phyloP scores from a whole-genome alignment of 176 grass and related monocot species.

The Cymbopogon citratus region DNA sequence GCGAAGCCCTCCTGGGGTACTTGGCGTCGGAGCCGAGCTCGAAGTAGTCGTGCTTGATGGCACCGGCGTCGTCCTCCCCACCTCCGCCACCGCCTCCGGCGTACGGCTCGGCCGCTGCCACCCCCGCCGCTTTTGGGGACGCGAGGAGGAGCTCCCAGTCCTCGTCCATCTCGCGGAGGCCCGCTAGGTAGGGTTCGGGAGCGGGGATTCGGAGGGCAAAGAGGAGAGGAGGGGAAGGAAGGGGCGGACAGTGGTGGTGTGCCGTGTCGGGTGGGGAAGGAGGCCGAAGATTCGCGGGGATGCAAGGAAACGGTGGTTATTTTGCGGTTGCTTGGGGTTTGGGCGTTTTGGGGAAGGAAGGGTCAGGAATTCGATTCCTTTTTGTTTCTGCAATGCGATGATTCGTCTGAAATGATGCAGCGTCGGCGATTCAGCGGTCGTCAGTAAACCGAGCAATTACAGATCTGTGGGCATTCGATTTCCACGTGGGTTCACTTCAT shows the following conservation, averaged over 20 bases:
- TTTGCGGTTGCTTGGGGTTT: constrained; percentile 17
- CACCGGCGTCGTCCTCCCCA: constrained; percentile 44
- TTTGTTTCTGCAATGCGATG: neutral
- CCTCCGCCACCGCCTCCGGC: neutral
- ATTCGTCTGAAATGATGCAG: neutral
- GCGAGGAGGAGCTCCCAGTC: constrained; percentile 74
- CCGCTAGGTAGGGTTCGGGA: neutral
- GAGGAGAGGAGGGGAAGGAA: neutral
- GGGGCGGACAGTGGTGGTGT: neutral
- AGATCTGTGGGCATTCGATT: neutral
- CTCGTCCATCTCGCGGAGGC: constrained; percentile 44
- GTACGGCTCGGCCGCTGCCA: neutral
- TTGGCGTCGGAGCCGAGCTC: constrained; percentile 49
- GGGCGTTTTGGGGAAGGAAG: neutral
- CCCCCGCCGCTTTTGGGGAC: constrained; percentile 1
- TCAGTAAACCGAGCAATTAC: neutral
- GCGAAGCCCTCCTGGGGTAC: constrained; percentile 37
- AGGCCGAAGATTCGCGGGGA: constrained; percentile 25
- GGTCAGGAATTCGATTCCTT: constrained; percentile 19
- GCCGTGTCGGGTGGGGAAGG: constrained; percentile 34
- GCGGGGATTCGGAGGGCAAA: neutral
- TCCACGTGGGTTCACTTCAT: neutral
- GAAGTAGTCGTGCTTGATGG: constrained; percentile 89
- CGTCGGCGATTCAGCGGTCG: neutral
- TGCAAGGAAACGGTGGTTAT: constrained; percentile 6